A percentile compares a stretch with the other conserved stretches of the same genome.
Evolutionary conservation across 768 basidiomycete genomes (phyloP).

Genomic region (Agaricus subrufescens): DNA sequence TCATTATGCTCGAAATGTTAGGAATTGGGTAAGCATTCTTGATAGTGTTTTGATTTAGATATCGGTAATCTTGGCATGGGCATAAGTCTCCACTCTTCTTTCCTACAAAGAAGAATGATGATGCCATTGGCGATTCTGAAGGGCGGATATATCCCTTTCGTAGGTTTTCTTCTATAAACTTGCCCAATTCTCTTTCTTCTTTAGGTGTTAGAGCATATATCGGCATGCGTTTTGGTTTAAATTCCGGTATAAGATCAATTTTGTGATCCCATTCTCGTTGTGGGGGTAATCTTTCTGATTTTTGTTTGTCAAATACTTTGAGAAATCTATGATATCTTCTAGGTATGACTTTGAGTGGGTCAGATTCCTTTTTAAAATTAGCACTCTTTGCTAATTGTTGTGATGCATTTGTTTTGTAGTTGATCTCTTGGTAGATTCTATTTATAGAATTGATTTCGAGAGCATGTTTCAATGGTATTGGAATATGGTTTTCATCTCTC

Average conservation of each 20-base stretch:
- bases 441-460: background rate
- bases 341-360: background rate
- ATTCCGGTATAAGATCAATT: background rate
- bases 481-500: no score
- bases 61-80: slow-evolving; percentile 25
- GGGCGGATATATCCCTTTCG: slow-evolving; percentile 2
- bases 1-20: slow-evolving; percentile 26
- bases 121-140: slow-evolving; percentile 5
- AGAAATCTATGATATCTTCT: background rate
- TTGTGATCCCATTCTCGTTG: slow-evolving; percentile 4
- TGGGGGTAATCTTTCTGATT: background rate
- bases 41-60: slow-evolving; percentile 27
- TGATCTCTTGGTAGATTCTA: background rate
- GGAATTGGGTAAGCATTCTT: slow-evolving; percentile 29
- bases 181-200: slow-evolving; percentile 19
- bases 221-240: background rate
- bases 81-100: slow-evolving; percentile 19
- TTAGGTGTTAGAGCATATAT: background rate
- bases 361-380: background rate
- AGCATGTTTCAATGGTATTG: no score
- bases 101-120: slow-evolving; percentile 18
- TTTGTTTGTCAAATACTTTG: background rate
- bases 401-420: background rate
- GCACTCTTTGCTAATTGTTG: background rate
- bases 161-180: slow-evolving; percentile 3